Base-by-base conservation (phyloP, 2,329 filamentous ascomycete species). In the Alternaria conjuncta region DNA sequence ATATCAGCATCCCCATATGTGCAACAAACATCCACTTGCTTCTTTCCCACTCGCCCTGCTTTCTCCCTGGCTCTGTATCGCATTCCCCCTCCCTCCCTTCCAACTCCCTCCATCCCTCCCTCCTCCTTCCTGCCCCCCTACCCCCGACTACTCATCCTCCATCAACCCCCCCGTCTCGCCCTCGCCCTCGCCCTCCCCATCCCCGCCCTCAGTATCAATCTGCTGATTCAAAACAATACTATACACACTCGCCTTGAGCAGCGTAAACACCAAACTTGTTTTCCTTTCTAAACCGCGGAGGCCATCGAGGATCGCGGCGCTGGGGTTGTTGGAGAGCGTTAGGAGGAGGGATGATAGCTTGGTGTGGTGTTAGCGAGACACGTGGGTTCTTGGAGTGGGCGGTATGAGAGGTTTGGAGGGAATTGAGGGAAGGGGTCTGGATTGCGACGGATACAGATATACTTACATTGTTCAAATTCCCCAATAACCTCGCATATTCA, bases 171-270 rank as follows among this genome's bases (percentile, higher is more conserved):
- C 28, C 26, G 20, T 11, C 2, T 28, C 9, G 25, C 7, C 47
- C 26, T 32, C 30, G 10, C 57, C 23, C 32, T 45, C 54, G 18
- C 47, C 53, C 23, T 58, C 45, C 55, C 49, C 57, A 71, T 36
- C 54, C 63, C 41, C 55, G 32, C 44, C 57, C 63, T 43, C 66
- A 47, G 68, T 63, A 41, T 62, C 60, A 66, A 79, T 78, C 86
- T 98, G 93, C 86, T 98, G 95, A 86, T 99, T 95, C 84, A 99
- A 81, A 65, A 99, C 94, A 83, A 99, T 99, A 78, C 92, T 97
- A 83, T 99, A 99, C 68, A 99, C 96, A 80, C 95, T 98, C 18
- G 96, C 95, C 84, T 99, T 99, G 78, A 99, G 86, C 78, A 98
- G 82, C 66, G 96, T 99, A 81, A 97, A 98, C 21, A 97, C 95